phyloP scores from a whole-genome alignment of 208 protist species.

The Hexamita inflata region DNA sequence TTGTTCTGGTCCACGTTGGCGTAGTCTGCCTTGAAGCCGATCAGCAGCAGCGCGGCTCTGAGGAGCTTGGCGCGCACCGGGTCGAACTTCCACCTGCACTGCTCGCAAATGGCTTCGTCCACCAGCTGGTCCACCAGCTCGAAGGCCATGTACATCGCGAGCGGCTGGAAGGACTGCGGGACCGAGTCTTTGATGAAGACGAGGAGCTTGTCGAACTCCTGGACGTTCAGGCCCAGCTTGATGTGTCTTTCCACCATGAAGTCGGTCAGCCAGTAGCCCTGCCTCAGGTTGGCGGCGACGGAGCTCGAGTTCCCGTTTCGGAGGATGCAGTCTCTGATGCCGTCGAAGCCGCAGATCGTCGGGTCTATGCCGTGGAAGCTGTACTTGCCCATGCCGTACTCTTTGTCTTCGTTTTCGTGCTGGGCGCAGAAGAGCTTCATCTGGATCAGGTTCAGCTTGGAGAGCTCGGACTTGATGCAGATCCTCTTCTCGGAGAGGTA shows the following conservation, averaged over 20 bases:
- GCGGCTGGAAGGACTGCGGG: not conserved
- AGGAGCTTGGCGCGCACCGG: not conserved
- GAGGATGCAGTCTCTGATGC: not conserved
- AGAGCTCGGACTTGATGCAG: not conserved
- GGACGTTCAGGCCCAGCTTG: not conserved
- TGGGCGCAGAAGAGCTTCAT: not conserved
- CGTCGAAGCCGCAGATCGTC: constrained; percentile 1
- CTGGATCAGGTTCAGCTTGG: not conserved
- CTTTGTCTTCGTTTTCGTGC: not conserved
- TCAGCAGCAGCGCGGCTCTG: not conserved
- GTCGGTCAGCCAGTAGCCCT: constrained; percentile 1
- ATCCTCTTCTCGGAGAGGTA: not conserved
- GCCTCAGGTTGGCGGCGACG: not conserved
- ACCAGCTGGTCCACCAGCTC: not conserved
- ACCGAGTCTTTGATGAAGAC: not conserved
- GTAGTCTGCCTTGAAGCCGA: not conserved
- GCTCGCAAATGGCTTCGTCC: not conserved
- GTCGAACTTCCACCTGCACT: too few relatives aligned
- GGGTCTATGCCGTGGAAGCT: too few relatives aligned
- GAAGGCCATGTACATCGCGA: not conserved
- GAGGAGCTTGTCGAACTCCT: not conserved
- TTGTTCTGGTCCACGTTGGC: not conserved
- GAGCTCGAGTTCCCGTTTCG: too few relatives aligned
- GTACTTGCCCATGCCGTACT: not conserved
- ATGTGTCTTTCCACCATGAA: not conserved